Conservation (phyloP, 176 grass and related monocot species). For the Oropetium thomaeum region DNA sequence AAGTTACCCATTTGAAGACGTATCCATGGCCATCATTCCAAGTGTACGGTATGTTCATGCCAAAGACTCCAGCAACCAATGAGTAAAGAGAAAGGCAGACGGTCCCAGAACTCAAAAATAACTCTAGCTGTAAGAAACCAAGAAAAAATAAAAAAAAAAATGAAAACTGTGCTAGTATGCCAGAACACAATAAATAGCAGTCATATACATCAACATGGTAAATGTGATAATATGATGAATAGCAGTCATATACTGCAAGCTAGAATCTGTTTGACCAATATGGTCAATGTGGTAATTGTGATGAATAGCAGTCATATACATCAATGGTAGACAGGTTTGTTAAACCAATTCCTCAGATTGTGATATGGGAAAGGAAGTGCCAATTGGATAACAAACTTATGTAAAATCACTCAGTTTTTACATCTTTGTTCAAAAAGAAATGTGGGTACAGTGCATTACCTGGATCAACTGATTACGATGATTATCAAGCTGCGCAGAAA, state of each 20-base stretch:
- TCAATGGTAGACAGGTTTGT: background rate
- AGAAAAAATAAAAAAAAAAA: background rate
- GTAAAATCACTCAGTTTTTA: conserved; percentile 7
- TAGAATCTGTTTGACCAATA: background rate
- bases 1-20: conserved; percentile 85
- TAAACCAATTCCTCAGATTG: background rate
- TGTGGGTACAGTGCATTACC: conserved; percentile 35
- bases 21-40: conserved; percentile 80
- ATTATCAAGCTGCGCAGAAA: conserved; percentile 73
- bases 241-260: too few species aligned
- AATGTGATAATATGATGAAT: too few species aligned
- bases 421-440: background rate
- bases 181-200: background rate
- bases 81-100: conserved; percentile 84
- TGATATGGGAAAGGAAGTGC: background rate
- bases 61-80: conserved; percentile 88
- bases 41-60: conserved; percentile 99
- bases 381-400: background rate
- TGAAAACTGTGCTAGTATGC: background rate
- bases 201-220: too few species aligned
- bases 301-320: background rate
- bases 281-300: background rate
- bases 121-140: conserved; percentile 59
- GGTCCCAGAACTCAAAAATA: conserved; percentile 94
- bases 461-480: conserved; percentile 99